phyloP scores from a whole-genome alignment of 225 moss, liverwort and hornwort species.

The Marchantia polymorpha region DNA sequence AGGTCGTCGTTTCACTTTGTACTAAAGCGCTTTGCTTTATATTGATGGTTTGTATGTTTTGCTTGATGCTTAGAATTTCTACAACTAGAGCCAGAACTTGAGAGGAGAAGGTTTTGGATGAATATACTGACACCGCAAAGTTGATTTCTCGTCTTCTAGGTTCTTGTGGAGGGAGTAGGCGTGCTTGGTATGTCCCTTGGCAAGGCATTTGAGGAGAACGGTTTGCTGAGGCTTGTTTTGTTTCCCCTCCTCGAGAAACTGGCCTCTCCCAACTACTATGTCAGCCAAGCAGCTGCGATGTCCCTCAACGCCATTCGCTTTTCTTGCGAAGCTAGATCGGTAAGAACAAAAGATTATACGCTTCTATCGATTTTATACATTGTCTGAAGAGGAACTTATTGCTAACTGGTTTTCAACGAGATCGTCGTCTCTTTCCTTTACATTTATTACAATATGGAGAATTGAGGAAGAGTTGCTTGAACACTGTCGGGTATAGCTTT shows the following conservation, averaged over 20 bases:
- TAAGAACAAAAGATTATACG: conserved; percentile 25
- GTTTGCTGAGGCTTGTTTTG: conserved; percentile 72
- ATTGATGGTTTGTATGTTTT: not conserved
- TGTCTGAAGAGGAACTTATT: too few species aligned
- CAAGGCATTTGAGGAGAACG: conserved; percentile 66
- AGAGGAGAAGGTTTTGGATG: not conserved
- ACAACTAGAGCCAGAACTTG: not conserved
- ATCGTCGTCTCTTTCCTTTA: too few species aligned
- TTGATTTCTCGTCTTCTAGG: conserved; percentile 35
- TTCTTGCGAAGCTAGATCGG: conserved; percentile 67
- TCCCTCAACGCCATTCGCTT: conserved; percentile 68
- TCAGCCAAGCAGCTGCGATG: conserved; percentile 70
- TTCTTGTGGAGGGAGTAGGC: conserved; percentile 88
- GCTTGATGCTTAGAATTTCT: not conserved
- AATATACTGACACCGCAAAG: not conserved
- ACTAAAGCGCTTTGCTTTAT: not conserved
- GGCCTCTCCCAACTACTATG: conserved; percentile 54
- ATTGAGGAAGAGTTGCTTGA: too few species aligned
- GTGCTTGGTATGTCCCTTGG: conserved; percentile 74
- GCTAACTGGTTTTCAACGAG: too few species aligned
- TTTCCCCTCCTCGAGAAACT: conserved; percentile 93
- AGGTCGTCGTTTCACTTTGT: too few species aligned
- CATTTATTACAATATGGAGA: too few species aligned
- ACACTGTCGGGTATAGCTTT: too few species aligned
- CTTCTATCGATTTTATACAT: too few species aligned